These are phyloP conservation scores for Penicillium expansum DNA, from an alignment of 2,329 filamentous ascomycete genomes.

Conservation along the genomic window DNA sequence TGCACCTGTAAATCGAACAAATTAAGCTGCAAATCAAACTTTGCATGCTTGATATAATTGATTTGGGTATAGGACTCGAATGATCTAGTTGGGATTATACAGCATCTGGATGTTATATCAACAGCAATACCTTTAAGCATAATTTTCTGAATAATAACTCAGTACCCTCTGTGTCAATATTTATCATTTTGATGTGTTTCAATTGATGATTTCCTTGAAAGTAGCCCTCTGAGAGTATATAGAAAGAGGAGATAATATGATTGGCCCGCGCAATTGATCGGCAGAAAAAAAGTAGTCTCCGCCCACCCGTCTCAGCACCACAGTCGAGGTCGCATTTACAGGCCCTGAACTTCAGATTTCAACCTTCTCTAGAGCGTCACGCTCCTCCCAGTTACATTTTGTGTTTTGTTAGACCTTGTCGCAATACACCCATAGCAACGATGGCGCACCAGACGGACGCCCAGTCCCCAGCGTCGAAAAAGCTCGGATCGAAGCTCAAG, in stretches of 20 bases:
- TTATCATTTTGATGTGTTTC: neutral
- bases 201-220: neutral
- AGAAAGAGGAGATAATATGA: neutral
- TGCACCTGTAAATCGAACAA: neutral
- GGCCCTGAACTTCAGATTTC: neutral
- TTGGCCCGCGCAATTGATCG: slow-evolving; percentile 6
- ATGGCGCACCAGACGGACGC: slow-evolving; percentile 6
- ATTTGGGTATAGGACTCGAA: neutral
- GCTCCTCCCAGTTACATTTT: neutral
- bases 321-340: slow-evolving; percentile 1
- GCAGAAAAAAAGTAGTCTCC: slow-evolving; percentile 14
- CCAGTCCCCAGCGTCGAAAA: slow-evolving; percentile 54
- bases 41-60: neutral
- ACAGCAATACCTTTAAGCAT: neutral
- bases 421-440: neutral
- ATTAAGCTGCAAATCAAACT: neutral
- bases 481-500: slow-evolving; percentile 60
- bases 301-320: slow-evolving; percentile 1
- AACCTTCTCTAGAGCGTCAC: neutral
- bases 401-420: neutral
- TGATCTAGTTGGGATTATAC: neutral
- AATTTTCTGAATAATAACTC: neutral
- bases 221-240: neutral
- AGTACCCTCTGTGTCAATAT: neutral
- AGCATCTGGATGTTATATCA: neutral